Conservation (phyloP, 2,329 filamentous ascomycete genomes). For the Didymella exigua region DNA sequence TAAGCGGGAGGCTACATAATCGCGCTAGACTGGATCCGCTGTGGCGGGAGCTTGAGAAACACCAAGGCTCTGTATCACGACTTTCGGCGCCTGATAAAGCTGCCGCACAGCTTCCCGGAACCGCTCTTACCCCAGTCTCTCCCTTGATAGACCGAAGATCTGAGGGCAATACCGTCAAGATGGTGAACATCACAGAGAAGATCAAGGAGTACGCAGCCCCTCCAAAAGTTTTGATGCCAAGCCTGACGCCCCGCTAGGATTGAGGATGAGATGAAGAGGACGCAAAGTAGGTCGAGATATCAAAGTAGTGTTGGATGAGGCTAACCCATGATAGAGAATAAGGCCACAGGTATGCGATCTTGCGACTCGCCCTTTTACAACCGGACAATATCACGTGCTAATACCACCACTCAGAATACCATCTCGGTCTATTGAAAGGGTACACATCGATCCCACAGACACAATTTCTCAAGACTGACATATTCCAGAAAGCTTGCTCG, state of each 20-base stretch:
- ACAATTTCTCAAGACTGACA: constrained; percentile 21
- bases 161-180: constrained; percentile 52
- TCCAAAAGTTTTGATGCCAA: constrained; percentile 36
- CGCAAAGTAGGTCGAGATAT: constrained; percentile 74
- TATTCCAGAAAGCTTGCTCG: constrained; percentile 84
- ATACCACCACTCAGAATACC: constrained; percentile 74
- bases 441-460: constrained; percentile 46
- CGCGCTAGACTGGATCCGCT: constrained; percentile 23
- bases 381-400: constrained; percentile 39
- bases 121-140: constrained; percentile 13
- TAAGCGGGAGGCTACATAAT: constrained; percentile 25
- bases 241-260: constrained; percentile 68
- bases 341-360: constrained; percentile 83
- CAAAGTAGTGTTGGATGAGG: background rate
- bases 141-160: background rate
- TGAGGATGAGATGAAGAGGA: constrained; percentile 99
- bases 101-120: background rate
- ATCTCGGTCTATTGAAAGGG: constrained; percentile 97
- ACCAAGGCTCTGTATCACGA: constrained; percentile 46
- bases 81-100: constrained; percentile 16
- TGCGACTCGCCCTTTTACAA: background rate
- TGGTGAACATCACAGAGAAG: constrained; percentile 99
- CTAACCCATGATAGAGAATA: constrained; percentile 76
- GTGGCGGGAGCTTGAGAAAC: constrained; percentile 30
- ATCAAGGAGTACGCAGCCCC: constrained; percentile 84